Conservation (phyloP, 2,329 filamentous ascomycete species). For the Calonectria fujianensis region DNA sequence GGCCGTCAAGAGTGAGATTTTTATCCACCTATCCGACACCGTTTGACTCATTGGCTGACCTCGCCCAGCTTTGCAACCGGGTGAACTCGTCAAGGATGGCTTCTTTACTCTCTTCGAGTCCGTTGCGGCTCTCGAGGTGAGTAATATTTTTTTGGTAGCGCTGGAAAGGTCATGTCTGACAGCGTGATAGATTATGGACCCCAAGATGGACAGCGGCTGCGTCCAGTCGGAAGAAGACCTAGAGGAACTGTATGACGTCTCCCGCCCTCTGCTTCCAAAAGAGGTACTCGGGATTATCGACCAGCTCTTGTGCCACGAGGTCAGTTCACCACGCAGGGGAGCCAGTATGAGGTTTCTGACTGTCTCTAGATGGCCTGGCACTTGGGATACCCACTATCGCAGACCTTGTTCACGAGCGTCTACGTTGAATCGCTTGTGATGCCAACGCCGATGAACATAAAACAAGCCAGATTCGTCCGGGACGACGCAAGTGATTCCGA, state of each 20-base stretch:
- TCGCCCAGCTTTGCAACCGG: slow-evolving; percentile 80
- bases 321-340: slow-evolving; percentile 60
- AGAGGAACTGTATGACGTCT: slow-evolving; percentile 87
- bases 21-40: not conserved
- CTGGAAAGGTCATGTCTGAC: slow-evolving; percentile 77
- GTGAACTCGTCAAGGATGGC: slow-evolving; percentile 94
- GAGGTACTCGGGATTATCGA: slow-evolving; percentile 96
- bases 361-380: slow-evolving; percentile 90
- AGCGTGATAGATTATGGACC: slow-evolving; percentile 89
- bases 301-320: slow-evolving; percentile 91
- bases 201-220: slow-evolving; percentile 98
- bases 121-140: slow-evolving; percentile 87
- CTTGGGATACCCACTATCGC: slow-evolving; percentile 94
- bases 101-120: slow-evolving; percentile 96
- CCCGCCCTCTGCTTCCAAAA: slow-evolving; percentile 79
- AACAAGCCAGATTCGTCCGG: slow-evolving; percentile 78
- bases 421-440: slow-evolving; percentile 90
- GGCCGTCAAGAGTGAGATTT: slow-evolving; percentile 71
- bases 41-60: slow-evolving; percentile 50
- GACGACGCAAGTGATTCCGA: slow-evolving; percentile 55
- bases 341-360: slow-evolving; percentile 8
- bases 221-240: slow-evolving; percentile 86
- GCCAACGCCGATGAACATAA: slow-evolving; percentile 78
- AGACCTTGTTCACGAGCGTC: slow-evolving; percentile 94
- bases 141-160: slow-evolving; percentile 87